Percentiles rank a stretch among this genome's conserved stretches.
These are phyloP conservation scores for Solanum clarkiae DNA, from an alignment of 257 asterid genomes.

Conservation along the genomic window DNA sequence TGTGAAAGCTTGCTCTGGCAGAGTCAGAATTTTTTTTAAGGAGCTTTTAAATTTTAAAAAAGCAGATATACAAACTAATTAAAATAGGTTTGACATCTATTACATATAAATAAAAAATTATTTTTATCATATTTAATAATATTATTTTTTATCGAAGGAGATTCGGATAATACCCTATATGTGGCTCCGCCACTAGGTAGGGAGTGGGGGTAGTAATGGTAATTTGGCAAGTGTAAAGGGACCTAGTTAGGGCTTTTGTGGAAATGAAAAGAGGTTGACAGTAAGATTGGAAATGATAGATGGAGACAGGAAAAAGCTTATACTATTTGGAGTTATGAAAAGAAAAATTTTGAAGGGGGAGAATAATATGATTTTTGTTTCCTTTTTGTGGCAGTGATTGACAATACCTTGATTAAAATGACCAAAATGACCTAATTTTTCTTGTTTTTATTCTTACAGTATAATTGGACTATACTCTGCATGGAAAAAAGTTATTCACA, in stretches of 20 bases:
- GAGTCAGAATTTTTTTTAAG: too few relatives aligned
- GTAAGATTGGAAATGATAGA: conserved; percentile 21
- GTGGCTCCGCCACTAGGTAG: too few relatives aligned
- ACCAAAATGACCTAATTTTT: conserved; percentile 24
- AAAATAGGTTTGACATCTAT: accelerated
- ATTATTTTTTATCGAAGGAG: too few relatives aligned
- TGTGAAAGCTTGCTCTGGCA: neutral
- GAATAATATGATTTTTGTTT: conserved; percentile 55
- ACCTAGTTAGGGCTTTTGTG: conserved; percentile 54
- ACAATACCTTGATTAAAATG: conserved; percentile 29
- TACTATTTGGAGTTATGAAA: neutral
- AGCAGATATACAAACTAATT: too few relatives aligned
- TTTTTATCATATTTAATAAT: too few relatives aligned
- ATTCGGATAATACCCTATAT: too few relatives aligned
- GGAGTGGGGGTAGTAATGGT: conserved; percentile 1
- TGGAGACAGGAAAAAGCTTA: conserved; percentile 26
- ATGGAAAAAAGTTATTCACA: neutral
- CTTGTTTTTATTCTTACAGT: neutral
- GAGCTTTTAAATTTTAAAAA: too few relatives aligned
- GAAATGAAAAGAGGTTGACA: conserved; percentile 30
- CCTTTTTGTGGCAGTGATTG: conserved; percentile 48
- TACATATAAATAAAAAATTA: too few relatives aligned
- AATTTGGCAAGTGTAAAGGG: conserved; percentile 16
- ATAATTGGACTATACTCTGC: neutral
- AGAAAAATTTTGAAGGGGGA: neutral